Base-by-base conservation (phyloP, 1,284 basidiomycete genomes). In the Malassezia dermatis region DNA sequence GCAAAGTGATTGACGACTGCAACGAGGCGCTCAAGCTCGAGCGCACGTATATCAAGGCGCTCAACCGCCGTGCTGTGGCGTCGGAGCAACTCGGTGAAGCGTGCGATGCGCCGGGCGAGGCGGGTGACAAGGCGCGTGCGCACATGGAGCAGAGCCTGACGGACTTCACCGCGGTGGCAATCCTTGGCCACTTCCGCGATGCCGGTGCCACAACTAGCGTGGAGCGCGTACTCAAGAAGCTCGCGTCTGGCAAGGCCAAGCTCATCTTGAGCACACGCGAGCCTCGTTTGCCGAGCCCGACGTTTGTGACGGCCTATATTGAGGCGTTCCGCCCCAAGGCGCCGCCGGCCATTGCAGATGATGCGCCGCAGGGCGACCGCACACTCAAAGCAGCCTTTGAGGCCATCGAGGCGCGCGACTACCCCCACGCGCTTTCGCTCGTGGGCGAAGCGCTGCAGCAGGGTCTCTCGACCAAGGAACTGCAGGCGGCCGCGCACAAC, bases 251-350 rank as follows among this genome's bases (percentile, higher is more conserved):
- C 67, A 84, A 86, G 73, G 86, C 88, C 0, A 77, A 81, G 31
- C 80, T 85, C 54, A 85, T 88, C 52, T 77, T 90, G 23, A 73
- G 78, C 82, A 81, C 79, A 17, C 85, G 93, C 40, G 86, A 88
- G 77, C 86, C 84, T 7, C 83, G 85, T 60, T 79, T 96, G 35
- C 93, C 91, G 17, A 89, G 89, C 23, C 83, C 84, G 62, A 93
- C 88, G 2, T 96, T 98, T 77, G 87, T 95, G 64, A 86, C 86
- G 12, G 88, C 91, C 2, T 98, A 98, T 79, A 88, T 98, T 71
- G 86, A 90, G 59, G 93, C 94, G 10, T 98, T 98, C 86, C 84
- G 93, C 63, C 79, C 84, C 59, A 85, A 84, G 58, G 76, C 84
- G 15, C 80, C 82, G 52, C 89, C 88, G 13, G 69, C 76, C 0